phyloP scores from a whole-genome alignment of 2,329 filamentous ascomycete genomes.

The Capronia americana region DNA sequence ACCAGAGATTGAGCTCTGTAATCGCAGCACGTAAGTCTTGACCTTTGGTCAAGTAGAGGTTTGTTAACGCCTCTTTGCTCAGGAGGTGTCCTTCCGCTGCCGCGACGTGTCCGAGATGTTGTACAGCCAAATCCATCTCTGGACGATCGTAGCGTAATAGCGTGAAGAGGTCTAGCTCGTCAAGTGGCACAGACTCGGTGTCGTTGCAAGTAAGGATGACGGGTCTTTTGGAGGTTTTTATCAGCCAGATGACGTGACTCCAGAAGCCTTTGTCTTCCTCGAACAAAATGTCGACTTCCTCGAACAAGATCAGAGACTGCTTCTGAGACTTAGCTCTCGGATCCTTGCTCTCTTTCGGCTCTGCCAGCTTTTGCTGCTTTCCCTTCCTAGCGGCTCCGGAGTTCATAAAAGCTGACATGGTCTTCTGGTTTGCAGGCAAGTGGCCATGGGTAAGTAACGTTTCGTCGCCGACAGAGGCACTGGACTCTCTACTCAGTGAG shows the following conservation, averaged over 20 bases:
- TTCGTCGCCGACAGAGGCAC: constrained; percentile 27
- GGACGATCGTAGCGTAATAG: constrained; percentile 78
- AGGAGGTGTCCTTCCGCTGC: constrained; percentile 89
- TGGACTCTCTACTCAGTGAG: constrained; percentile 33
- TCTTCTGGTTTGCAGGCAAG: constrained; percentile 41
- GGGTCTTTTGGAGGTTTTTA: constrained; percentile 83
- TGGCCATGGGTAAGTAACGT: constrained; percentile 33
- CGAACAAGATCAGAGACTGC: constrained; percentile 90
- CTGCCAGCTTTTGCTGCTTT: constrained; percentile 39
- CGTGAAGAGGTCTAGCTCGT: constrained; percentile 78
- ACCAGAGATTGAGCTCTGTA: constrained; percentile 91
- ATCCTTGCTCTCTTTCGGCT: constrained; percentile 15
- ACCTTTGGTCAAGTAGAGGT: constrained; percentile 72
- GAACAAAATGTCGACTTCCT: constrained; percentile 92
- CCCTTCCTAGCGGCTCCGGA: constrained; percentile 24
- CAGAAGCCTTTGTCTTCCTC: constrained; percentile 97
- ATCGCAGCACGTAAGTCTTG: constrained; percentile 81
- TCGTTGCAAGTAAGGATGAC: constrained; percentile 96
- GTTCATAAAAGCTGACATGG: constrained; percentile 30
- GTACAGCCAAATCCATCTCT: constrained; percentile 70
- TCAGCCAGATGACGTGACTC: constrained; percentile 77
- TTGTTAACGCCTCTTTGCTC: constrained; percentile 67
- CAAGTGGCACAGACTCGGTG: constrained; percentile 78
- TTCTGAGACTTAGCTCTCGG: constrained; percentile 67
- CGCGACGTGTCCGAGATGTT: constrained; percentile 81